phyloP scores from a whole-genome alignment of 225 moss, liverwort and hornwort genomes.

The Rhytidiadelphus loreus region DNA sequence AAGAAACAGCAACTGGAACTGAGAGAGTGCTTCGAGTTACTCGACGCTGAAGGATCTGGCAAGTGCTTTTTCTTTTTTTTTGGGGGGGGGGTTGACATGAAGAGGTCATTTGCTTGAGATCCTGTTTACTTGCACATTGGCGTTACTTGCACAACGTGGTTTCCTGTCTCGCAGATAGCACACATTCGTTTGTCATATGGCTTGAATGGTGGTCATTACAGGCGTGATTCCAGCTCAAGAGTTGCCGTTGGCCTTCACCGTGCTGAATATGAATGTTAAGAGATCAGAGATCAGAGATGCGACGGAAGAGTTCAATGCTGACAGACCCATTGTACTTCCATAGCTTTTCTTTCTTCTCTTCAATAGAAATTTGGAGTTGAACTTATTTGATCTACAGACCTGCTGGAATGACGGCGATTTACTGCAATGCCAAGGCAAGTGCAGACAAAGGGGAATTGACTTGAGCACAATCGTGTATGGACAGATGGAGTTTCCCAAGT shows the following conservation, averaged over 20 bases:
- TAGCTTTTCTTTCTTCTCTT: background rate
- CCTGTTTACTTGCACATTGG: background rate
- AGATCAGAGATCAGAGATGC: conserved; percentile 53
- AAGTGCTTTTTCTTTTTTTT: background rate
- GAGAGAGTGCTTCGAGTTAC: conserved; percentile 73
- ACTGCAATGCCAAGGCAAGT: background rate
- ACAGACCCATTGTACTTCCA: background rate
- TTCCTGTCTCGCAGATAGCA: background rate
- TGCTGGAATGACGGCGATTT: background rate
- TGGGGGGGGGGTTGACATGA: background rate
- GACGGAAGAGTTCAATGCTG: conserved; percentile 35
- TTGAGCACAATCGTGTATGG: conserved; percentile 1
- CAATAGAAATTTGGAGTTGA: background rate
- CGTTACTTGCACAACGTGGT: no score
- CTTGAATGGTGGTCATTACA: conserved; percentile 4
- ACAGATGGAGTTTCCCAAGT: conserved; percentile 70
- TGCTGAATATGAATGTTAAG: conserved; percentile 59
- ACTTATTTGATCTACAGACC: background rate
- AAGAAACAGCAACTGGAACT: conserved; percentile 73
- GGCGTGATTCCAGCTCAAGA: conserved; percentile 57
- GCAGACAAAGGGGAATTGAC: background rate
- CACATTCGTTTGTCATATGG: background rate
- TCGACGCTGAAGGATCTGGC: conserved; percentile 67
- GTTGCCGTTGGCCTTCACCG: conserved; percentile 56
- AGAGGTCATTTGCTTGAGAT: background rate